phyloP scores from a whole-genome alignment of 441 rosid species.

The Populus tomentosa region DNA sequence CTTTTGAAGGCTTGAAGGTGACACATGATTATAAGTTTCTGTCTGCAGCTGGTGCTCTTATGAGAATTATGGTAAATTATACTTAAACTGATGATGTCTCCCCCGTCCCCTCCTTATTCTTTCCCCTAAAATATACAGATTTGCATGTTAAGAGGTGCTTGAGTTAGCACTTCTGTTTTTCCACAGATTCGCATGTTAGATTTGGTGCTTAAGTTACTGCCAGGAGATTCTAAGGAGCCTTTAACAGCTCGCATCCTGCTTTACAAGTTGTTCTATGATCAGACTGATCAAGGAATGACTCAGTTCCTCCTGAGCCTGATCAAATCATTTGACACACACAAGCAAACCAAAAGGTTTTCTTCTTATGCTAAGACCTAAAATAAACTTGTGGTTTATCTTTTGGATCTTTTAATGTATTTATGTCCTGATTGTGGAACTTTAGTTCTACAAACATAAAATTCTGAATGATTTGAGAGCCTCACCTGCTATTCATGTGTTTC shows the following conservation, averaged over 20 bases:
- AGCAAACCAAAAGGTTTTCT: conserved; percentile 82
- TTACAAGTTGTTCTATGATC: conserved; percentile 95
- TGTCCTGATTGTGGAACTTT: background rate
- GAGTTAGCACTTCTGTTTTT: conserved; percentile 2
- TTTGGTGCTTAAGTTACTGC: conserved; percentile 64
- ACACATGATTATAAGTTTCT: conserved; percentile 78
- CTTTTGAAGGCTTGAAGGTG: conserved; percentile 85
- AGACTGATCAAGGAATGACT: conserved; percentile 94
- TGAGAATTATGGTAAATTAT: conserved; percentile 73
- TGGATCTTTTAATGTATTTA: background rate
- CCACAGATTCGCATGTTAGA: conserved; percentile 76
- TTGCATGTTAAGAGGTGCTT: background rate
- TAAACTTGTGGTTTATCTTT: background rate
- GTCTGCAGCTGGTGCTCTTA: conserved; percentile 76
- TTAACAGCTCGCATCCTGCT: conserved; percentile 89
- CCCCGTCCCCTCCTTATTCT: background rate
- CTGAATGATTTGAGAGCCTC: background rate
- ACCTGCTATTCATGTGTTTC: background rate
- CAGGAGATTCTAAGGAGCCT: conserved; percentile 88
- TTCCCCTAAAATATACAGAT: background rate
- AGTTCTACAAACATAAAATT: background rate
- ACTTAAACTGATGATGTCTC: conserved; percentile 1
- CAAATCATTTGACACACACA: conserved; percentile 73
- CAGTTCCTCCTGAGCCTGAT: conserved; percentile 82
- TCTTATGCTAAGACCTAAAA: background rate